A percentile compares a stretch with the other conserved stretches of the same genome.
These are phyloP conservation scores for Sporisorium exsertum DNA, from an alignment of 1,284 basidiomycete genomes.

Conservation along the genomic window DNA sequence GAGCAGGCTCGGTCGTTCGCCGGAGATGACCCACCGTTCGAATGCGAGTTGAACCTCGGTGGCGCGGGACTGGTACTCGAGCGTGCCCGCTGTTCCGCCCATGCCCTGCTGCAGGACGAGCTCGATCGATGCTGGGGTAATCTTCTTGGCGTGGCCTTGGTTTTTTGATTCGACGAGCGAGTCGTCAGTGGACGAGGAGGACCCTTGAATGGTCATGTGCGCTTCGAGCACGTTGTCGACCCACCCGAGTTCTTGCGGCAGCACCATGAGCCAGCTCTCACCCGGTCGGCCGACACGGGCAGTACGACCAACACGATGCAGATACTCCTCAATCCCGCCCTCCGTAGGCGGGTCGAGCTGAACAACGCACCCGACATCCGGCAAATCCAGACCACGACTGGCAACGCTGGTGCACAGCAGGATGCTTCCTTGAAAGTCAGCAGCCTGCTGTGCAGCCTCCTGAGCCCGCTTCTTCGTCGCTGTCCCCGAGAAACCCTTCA, in stretches of 20 bases:
- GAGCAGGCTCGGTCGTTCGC: conserved; percentile 79
- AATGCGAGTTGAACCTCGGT: conserved; percentile 96
- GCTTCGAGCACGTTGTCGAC: conserved; percentile 79
- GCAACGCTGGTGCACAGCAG: conserved; percentile 96
- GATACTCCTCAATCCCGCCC: conserved; percentile 94
- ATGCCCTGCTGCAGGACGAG: conserved; percentile 76
- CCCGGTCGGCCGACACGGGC: conserved; percentile 89
- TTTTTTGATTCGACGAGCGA: conserved; percentile 17
- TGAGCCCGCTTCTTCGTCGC: conserved; percentile 13
- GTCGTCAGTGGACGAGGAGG: neutral
- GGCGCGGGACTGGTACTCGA: conserved; percentile 87
- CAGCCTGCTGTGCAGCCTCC: conserved; percentile 3
- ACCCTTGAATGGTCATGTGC: conserved; percentile 31
- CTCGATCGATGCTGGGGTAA: conserved; percentile 41
- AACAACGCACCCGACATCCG: conserved; percentile 90
- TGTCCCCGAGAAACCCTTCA: conserved; percentile 79
- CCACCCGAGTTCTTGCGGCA: conserved; percentile 88
- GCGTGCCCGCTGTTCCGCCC: conserved; percentile 73
- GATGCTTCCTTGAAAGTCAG: conserved; percentile 72
- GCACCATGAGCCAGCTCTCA: conserved; percentile 92
- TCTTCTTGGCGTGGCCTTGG: conserved; percentile 25
- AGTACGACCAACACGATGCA: conserved; percentile 95
- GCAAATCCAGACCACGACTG: conserved; percentile 95
- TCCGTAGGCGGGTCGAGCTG: conserved; percentile 98
- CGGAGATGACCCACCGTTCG: conserved; percentile 88